Evolutionary conservation across 306 rosid genomes (phyloP), one percentile per base, ranked within the genome.

Genomic region (Coriaria nepalensis): DNA sequence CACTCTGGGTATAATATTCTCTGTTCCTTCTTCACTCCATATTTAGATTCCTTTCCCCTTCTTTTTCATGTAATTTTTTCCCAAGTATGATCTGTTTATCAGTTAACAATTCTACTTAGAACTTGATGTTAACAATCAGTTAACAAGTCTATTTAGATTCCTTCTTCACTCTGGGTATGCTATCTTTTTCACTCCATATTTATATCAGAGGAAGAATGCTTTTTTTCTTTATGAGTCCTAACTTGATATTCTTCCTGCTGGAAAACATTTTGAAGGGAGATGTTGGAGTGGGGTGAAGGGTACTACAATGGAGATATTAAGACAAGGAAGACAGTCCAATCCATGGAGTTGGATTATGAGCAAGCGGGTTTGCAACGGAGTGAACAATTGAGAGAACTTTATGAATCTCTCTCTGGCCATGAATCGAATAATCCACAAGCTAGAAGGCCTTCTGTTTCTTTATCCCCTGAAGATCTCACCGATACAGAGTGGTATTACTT

Each of bases 401-500:
- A 60, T 13, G 71, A 65, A 53, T 74, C 94, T 32, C 86, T 86
- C 40, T 65, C 78, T 55, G 57, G 71, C 36, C 67, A 69, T 42
- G 93, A 82, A 59, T 60, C 77, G 46, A 78, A 20, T 20, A 20
- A 11, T 50, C 79, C 80, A 6, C 88, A 67, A 54, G 51, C 73
- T 4, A 79, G 72, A 73, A 70, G 78, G 83, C 93, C 90, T 55
- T 79, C 90, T 4, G 88, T 73, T 6, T 59, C 94, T 37, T 74
- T 86, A 14, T 74, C 94, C 36, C 96, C 96, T 0, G 96, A 86
- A 56, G 96, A 86, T 60, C 90, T 86, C 43, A 74, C 90, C 8
- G 86, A 82, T 60, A 65, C 96, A 0, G 96, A 86, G 63, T 86
- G 96, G 96, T 86, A 82, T 48, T 86, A 86, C 81, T 77, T 86